Evolutionary conservation across 495 filamentous ascomycete genomes (phyloP), one percentile per base, ranked within the genome.

Genomic region (Neurospora discreta): DNA sequence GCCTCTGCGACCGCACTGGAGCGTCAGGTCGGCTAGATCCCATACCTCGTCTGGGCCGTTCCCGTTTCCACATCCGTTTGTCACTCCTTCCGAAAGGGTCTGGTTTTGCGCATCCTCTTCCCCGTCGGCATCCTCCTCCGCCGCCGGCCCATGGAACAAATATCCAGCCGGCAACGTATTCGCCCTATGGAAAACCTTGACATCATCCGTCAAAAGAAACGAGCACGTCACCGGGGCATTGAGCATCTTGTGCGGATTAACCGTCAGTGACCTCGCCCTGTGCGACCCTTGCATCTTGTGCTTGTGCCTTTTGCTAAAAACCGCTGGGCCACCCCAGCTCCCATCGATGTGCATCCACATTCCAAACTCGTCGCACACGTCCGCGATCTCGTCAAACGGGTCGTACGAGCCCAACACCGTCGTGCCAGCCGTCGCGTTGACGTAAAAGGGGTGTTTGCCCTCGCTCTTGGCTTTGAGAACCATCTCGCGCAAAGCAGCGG

Each of bases 201-300:
- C 78, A 79, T 98, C 94, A 9, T 84, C 81, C 0, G 89, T 91
- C 13, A 99, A 86, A 10, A 99, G 86, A 83, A 97, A 97, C 8
- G 91, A 94, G 81, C 95, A 99, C 3, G 94, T 96, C 42, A 95
- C 80, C 0, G 95, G 95, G 10, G 92, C 92, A 46, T 92, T 92
- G 75, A 99, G 86, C 95, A 98, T 99, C 81, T 98, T 98, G 81
- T 99, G 95, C 73, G 95, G 94, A 79, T 96, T 97, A 46, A 97
- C 86, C 10, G 92, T 90, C 39, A 98, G 84, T 42, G 88, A 92
- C 81, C 97, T 85, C 10, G 93, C 95, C 18, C 88, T 84, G 65
- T 94, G 85, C 16, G 87, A 82, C 33, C 95, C 95, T 18, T 83
- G 77, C 43, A 96, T 81, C 80, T 92, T 90, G 75, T 84, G 78